phyloP scores from a whole-genome alignment of 305 asterid genomes.

The Fraxinus nigra region DNA sequence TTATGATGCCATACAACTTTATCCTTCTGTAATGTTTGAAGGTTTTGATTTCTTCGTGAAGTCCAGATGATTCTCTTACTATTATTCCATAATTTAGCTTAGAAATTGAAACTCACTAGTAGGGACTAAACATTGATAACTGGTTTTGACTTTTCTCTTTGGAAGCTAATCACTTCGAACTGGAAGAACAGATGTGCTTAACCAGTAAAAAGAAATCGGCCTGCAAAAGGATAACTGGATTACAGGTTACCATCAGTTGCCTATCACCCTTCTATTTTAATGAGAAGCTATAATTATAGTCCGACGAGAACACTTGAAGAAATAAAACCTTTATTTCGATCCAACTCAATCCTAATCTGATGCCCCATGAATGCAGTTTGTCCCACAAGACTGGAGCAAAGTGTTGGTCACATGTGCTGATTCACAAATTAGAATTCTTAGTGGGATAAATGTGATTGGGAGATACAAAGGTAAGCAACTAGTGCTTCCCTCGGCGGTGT shows the following conservation, averaged over 20 bases:
- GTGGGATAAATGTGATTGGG: conserved; percentile 51
- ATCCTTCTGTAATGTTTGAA: background rate
- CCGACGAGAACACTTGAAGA: background rate
- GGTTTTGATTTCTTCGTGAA: background rate
- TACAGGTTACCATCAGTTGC: conserved; percentile 62
- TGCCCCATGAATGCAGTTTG: conserved; percentile 53
- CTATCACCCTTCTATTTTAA: background rate
- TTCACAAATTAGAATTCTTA: conserved; percentile 69
- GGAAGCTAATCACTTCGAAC: conserved; percentile 63
- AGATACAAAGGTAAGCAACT: conserved; percentile 65
- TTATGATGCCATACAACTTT: background rate
- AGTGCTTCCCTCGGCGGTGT: background rate
- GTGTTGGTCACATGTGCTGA: conserved; percentile 82
- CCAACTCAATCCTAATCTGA: background rate
- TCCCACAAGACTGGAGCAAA: conserved; percentile 68
- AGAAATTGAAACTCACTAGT: background rate
- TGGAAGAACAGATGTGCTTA: conserved; percentile 63
- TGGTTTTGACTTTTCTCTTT: conserved; percentile 17
- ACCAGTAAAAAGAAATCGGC: conserved; percentile 70
- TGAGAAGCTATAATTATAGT: background rate
- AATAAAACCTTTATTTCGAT: background rate
- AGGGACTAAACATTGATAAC: background rate
- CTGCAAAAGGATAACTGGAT: conserved; percentile 78
- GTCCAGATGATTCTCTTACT: background rate
- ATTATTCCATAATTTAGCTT: background rate